Percentiles rank a stretch among this genome's conserved stretches.
Conservation (phyloP, 2,329 filamentous ascomycete species). For the Stylonectria norvegica region DNA sequence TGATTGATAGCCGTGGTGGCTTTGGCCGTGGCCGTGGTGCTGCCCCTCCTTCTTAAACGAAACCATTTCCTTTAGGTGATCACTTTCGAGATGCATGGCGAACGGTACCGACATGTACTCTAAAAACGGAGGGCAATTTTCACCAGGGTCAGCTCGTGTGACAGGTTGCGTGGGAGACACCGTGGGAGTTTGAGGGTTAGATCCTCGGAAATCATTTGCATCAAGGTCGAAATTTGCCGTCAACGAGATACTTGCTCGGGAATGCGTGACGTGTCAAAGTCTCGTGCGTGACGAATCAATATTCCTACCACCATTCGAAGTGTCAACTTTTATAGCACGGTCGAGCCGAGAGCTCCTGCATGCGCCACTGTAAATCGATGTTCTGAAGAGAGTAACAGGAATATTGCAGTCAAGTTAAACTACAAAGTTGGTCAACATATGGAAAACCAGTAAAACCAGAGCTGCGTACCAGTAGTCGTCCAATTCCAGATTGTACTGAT, state of each 20-base stretch:
- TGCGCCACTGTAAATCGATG: too few relatives aligned
- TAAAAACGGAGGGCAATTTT: constrained; percentile 42
- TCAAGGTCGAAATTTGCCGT: constrained; percentile 42
- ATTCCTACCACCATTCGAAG: too few relatives aligned
- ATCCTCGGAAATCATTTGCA: constrained; percentile 50
- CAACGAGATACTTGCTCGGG: constrained; percentile 32
- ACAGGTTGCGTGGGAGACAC: constrained; percentile 40
- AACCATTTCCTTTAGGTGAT: constrained; percentile 40
- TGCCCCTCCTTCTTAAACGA: constrained; percentile 63
- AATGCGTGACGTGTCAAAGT: too few relatives aligned
- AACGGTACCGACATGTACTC: constrained; percentile 47
- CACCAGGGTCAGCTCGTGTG: constrained; percentile 39
- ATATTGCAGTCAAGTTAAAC: too few relatives aligned
- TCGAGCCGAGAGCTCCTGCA: too few relatives aligned
- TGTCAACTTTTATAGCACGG: too few relatives aligned
- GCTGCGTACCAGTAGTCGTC: too few relatives aligned
- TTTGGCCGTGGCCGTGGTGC: constrained; percentile 84
- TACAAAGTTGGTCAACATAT: too few relatives aligned
- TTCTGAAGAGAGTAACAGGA: too few relatives aligned
- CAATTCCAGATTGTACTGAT: too few relatives aligned
- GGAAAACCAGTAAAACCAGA: too few relatives aligned
- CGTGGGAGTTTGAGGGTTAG: constrained; percentile 47
- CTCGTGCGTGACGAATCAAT: too few relatives aligned
- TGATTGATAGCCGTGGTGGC: constrained; percentile 66
- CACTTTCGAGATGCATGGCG: constrained; percentile 44